Evolutionary conservation across 73 alveolate genomes (phyloP).

Genomic region (Stentor coeruleus): DNA sequence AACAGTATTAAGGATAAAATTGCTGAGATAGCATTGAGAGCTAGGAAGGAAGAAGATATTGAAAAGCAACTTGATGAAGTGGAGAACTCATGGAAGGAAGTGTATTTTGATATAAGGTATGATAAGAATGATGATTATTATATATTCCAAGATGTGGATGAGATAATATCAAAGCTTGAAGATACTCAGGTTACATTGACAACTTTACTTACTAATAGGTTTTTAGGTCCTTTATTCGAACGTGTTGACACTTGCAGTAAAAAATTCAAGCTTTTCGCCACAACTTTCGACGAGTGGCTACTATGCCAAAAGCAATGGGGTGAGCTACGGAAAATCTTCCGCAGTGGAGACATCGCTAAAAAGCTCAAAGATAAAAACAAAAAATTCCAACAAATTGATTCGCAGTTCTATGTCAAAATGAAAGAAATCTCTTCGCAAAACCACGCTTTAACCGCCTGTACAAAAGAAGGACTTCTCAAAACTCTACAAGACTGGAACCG

Average conservation of each 20-base stretch:
- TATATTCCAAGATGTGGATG: constrained; percentile 92
- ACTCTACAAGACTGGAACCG: constrained; percentile 67
- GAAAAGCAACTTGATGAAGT: constrained; percentile 47
- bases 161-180: constrained; percentile 85
- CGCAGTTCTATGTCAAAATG: constrained; percentile 85
- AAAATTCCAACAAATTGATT: constrained; percentile 87
- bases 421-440: constrained; percentile 77
- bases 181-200: constrained; percentile 86
- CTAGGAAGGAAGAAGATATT: constrained; percentile 77
- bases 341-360: constrained; percentile 95
- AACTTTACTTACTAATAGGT: constrained; percentile 87
- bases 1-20: constrained; percentile 61
- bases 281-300: constrained; percentile 29
- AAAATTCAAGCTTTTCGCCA: constrained; percentile 65
- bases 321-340: constrained; percentile 84
- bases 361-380: constrained; percentile 84
- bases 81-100: constrained; percentile 69
- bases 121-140: constrained; percentile 67
- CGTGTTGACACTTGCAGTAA: constrained; percentile 94
- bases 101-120: constrained; percentile 58
- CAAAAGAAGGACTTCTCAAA: constrained; percentile 61
- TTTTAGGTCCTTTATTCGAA: constrained; percentile 84
- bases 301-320: constrained; percentile 64
- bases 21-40: constrained; percentile 66
- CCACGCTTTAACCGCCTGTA: constrained; percentile 60